These are phyloP conservation scores for Copromyces sp. DNA, from an alignment of 495 filamentous ascomycete species.

Conservation along the genomic window DNA sequence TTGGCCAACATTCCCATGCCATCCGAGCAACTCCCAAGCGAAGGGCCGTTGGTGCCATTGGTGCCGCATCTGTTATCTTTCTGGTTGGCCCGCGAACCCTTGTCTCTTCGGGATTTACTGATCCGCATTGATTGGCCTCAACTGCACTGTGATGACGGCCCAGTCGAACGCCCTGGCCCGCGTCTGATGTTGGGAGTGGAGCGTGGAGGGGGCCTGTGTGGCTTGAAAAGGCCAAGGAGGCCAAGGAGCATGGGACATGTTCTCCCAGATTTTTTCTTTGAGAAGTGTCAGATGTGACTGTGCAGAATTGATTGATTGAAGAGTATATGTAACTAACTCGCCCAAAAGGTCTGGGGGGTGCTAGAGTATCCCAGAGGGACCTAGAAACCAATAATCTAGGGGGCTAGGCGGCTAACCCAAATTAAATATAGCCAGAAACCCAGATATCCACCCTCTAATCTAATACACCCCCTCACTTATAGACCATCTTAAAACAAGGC, in stretches of 20 bases:
- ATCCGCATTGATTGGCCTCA: slow-evolving; percentile 1
- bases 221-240: not conserved
- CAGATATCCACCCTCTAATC: too few relatives aligned
- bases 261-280: not conserved
- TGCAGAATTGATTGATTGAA: too few relatives aligned
- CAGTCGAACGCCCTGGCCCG: not conserved
- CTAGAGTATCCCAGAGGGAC: too few relatives aligned
- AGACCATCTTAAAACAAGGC: too few relatives aligned
- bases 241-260: not conserved
- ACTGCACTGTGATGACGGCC: not conserved
- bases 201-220: not conserved
- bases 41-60: not conserved
- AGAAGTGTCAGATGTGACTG: too few relatives aligned
- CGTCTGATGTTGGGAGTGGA: not conserved
- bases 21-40: not conserved
- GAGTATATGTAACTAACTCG: too few relatives aligned
- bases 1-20: not conserved
- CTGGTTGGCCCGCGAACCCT: slow-evolving; percentile 10
- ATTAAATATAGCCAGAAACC: too few relatives aligned
- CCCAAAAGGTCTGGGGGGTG: too few relatives aligned
- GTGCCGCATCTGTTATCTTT: not conserved
- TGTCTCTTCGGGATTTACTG: slow-evolving; percentile 10
- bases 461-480: too few relatives aligned
- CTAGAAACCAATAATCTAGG: too few relatives aligned
- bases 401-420: too few relatives aligned